phyloP scores from a whole-genome alignment of 495 filamentous ascomycete species.

The Penicillium daleae region DNA sequence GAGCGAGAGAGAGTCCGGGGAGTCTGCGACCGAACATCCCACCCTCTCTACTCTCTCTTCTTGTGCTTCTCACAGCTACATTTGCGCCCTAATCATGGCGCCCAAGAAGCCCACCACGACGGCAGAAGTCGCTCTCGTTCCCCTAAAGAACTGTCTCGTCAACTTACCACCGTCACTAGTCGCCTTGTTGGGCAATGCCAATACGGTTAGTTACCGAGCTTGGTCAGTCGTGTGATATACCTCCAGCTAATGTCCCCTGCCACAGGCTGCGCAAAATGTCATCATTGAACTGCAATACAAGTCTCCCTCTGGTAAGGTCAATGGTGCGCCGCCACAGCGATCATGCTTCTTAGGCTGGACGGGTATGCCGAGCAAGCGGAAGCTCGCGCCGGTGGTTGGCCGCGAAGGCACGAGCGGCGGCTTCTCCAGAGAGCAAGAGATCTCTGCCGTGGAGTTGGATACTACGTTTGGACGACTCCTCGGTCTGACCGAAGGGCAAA shows the following conservation, averaged over 20 bases:
- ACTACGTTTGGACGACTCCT: slow-evolving; percentile 83
- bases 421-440: slow-evolving; percentile 69
- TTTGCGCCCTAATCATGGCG: slow-evolving; percentile 53
- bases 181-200: slow-evolving; percentile 78
- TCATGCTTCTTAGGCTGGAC: slow-evolving; percentile 93
- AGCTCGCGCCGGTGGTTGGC: slow-evolving; percentile 69
- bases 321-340: slow-evolving; percentile 55
- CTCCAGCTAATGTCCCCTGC: slow-evolving; percentile 19
- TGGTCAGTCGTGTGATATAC: slow-evolving; percentile 1
- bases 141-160: slow-evolving; percentile 90
- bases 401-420: slow-evolving; percentile 70
- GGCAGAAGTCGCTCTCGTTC: slow-evolving; percentile 77
- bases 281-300: slow-evolving; percentile 84
- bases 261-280: slow-evolving; percentile 88
- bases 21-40: slow-evolving; percentile 20
- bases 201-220: slow-evolving; percentile 66
- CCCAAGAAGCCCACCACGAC: slow-evolving; percentile 69
- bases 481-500: slow-evolving; percentile 81
- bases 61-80: slow-evolving; percentile 8
- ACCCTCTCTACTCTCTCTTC: slow-evolving; percentile 14
- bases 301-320: slow-evolving; percentile 41
- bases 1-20: slow-evolving; percentile 21
- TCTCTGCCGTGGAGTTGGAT: slow-evolving; percentile 82
- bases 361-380: slow-evolving; percentile 90
- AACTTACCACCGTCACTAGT: slow-evolving; percentile 89